Base-by-base conservation (phyloP, 1,284 basidiomycete species). In the Microbotryomycetes sp. region DNA sequence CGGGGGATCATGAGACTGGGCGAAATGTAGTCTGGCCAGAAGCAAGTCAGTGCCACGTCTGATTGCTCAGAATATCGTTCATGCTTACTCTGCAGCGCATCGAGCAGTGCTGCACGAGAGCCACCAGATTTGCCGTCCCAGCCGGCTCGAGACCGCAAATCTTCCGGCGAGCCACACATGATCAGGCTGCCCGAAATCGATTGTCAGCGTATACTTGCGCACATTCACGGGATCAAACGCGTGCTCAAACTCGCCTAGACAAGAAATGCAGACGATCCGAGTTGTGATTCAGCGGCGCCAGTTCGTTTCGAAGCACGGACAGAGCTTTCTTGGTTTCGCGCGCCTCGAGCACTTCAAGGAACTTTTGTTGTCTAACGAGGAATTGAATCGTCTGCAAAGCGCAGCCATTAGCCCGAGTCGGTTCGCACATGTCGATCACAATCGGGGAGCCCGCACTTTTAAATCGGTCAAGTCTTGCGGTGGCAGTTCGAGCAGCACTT, bases 311-410 rank as follows among this genome's bases (percentile, higher is more conserved):
- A 52, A 98, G 79, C 4, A 96, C 87, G 45, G 85, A 82, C 45
- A 98, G 78, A 11, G 96, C 94, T 68, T 83, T 82, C 56, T 89
- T 88, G 13, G 85, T 87, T 75, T 87, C 86, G 64, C 83, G 82
- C 2, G 83, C 80, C 72, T 97, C 94, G 53, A 98, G 80, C n/a
- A 90, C 80, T 73, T 98, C 94, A 48, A 98, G 81, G 75, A 97
- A 98, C 77, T 96, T 93, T 81, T 98, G 94, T 76, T 89, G 87
- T 61, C 86, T 86, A 60, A 98, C 87, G 66, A 93, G 79, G 76
- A 94, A 96, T 65, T 81, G 85, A 86, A 70, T 87, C 83, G 86
- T 94, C 74, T 47, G 63, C 61, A 4, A 27, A 31, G 15, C 23
- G 18, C 23, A 45, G 24, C 69, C 60, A 60, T 54, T 64, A 61